Conservation (phyloP, 2,329 filamentous ascomycete species). For the Mycogone perniciosa region DNA sequence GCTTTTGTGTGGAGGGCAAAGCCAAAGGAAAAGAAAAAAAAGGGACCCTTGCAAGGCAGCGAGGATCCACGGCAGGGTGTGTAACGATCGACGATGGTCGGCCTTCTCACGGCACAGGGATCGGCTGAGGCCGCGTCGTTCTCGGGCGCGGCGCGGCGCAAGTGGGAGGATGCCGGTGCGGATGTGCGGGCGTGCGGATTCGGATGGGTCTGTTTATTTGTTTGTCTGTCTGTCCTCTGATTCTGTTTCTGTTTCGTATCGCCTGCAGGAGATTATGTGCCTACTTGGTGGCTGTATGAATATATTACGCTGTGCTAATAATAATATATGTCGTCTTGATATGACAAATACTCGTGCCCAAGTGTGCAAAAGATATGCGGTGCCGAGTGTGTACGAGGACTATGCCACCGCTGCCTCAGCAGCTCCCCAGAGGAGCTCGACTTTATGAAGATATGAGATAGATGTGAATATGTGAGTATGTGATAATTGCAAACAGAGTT, state of each 20-base stretch:
- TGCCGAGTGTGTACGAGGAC: no score
- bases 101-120: background rate
- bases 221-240: background rate
- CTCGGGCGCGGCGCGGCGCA: constrained; percentile 10
- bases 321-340: background rate
- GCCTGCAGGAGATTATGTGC: no score
- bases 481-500: background rate
- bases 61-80: constrained; percentile 12
- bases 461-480: background rate
- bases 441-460: background rate
- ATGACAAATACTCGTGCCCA: no score
- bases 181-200: constrained; percentile 9
- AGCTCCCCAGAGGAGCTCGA: background rate
- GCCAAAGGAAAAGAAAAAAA: background rate
- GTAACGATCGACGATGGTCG: constrained; percentile 8
- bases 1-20: background rate
- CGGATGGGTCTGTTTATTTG: background rate
- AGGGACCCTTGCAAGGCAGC: constrained; percentile 10
- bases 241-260: no score
- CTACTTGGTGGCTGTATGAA: background rate
- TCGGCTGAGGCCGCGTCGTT: constrained; percentile 8
- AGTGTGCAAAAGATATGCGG: no score
- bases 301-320: background rate
- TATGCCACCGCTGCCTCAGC: no score
- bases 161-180: constrained; percentile 2